Percentiles rank a stretch among this genome's conserved stretches.
phyloP scores from a whole-genome alignment of 306 rosid species.

The Vachellia collinsii region DNA sequence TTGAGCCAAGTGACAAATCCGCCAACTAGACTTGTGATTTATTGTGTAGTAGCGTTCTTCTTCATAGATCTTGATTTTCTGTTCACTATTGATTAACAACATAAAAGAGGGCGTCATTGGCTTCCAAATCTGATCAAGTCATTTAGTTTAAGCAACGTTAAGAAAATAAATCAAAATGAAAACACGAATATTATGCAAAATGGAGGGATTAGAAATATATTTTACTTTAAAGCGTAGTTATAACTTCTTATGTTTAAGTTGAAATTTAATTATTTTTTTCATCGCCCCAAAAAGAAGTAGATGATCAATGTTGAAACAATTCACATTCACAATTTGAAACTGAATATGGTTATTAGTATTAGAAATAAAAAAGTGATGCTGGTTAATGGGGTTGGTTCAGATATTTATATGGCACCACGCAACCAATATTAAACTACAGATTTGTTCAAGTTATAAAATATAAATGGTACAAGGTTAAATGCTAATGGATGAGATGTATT shows the following conservation, averaged over 20 bases:
- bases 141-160: too few relatives aligned
- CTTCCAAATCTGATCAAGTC: too few relatives aligned
- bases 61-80: neutral
- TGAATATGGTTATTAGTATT: neutral
- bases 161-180: too few relatives aligned
- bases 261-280: too few relatives aligned
- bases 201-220: too few relatives aligned
- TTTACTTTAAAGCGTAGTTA: too few relatives aligned
- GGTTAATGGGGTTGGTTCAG: neutral
- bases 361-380: neutral
- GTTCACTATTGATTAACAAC: neutral
- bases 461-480: neutral
- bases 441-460: neutral
- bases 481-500: neutral
- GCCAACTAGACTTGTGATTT: slow-evolving; percentile 4
- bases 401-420: neutral
- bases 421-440: neutral
- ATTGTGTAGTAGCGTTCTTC: neutral
- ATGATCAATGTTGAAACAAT: neutral
- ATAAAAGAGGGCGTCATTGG: too few relatives aligned
- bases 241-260: too few relatives aligned
- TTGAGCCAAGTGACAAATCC: slow-evolving; percentile 18
- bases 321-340: neutral
- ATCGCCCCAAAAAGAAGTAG: too few relatives aligned
- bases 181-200: too few relatives aligned